phyloP scores from a whole-genome alignment of 352 stramenopile species.

The Phytophthora pluvialis region DNA sequence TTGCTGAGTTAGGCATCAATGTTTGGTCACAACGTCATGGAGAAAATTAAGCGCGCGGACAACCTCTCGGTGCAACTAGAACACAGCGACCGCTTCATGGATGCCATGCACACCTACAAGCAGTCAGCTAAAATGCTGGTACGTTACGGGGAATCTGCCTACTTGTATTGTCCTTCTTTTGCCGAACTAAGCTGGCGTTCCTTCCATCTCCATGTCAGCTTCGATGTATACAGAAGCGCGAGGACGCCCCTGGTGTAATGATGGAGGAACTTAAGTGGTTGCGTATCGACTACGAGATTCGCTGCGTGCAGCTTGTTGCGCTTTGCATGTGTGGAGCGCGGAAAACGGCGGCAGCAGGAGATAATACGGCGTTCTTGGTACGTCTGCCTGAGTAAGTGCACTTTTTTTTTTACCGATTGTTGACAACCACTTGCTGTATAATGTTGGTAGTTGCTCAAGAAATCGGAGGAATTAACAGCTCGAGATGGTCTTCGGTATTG shows the following conservation, averaged over 20 bases:
- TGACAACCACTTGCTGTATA: not conserved
- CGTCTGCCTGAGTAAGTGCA: not conserved
- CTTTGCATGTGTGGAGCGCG: constrained; percentile 70
- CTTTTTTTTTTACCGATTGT: not conserved
- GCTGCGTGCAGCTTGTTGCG: constrained; percentile 73
- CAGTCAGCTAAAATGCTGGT: constrained; percentile 79
- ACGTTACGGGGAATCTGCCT: constrained; percentile 3
- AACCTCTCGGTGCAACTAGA: constrained; percentile 68
- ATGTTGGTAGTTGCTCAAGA: constrained; percentile 59
- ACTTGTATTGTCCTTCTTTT: not conserved
- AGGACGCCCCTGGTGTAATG: constrained; percentile 51
- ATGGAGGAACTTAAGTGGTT: constrained; percentile 71
- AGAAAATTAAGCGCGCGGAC: constrained; percentile 69
- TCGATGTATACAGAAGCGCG: constrained; percentile 70
- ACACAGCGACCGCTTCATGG: constrained; percentile 63
- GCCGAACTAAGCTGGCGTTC: not conserved
- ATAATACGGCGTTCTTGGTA: constrained; percentile 77
- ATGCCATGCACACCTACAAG: constrained; percentile 76
- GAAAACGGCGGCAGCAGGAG: constrained; percentile 44
- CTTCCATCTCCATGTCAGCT: constrained; percentile 33
- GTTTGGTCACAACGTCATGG: constrained; percentile 61
- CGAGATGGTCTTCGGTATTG: constrained; percentile 69
- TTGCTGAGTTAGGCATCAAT: constrained; percentile 44
- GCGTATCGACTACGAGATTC: constrained; percentile 77
- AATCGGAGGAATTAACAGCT: constrained; percentile 66